phyloP scores from a whole-genome alignment of 257 asterid species.

The Nicotiana tomentosiformis region DNA sequence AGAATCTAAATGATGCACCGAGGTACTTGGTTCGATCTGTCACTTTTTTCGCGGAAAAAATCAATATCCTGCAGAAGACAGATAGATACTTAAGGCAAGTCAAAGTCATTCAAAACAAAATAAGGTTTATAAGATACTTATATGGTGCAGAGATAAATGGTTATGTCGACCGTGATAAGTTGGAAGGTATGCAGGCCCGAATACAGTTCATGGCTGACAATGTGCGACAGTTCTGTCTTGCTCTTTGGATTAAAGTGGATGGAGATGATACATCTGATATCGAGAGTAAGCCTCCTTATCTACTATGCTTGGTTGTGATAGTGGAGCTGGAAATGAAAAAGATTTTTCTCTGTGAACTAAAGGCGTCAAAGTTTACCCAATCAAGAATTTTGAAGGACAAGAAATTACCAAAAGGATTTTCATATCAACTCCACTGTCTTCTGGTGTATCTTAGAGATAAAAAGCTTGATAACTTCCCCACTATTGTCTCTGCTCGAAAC shows the following conservation, averaged over 20 bases:
- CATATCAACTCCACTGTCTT: background rate
- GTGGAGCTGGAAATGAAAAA: background rate
- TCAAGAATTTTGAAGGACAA: background rate
- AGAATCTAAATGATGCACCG: background rate
- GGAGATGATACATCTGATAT: background rate
- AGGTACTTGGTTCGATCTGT: too few relatives aligned
- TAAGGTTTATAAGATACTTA: background rate
- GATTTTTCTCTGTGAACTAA: background rate
- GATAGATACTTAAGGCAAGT: background rate
- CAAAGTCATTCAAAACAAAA: background rate
- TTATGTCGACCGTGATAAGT: background rate
- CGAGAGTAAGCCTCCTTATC: background rate
- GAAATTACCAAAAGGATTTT: background rate
- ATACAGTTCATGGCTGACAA: background rate
- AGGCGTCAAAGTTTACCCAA: background rate
- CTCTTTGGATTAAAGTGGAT: background rate
- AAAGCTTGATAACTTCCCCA: background rate
- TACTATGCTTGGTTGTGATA: background rate
- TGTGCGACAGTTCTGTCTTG: background rate
- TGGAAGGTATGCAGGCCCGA: background rate
- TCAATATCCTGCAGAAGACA: background rate
- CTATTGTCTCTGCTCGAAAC: background rate
- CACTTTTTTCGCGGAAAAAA: accelerated
- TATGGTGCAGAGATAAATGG: background rate
- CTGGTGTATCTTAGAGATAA: background rate